Conservation (phyloP, 1,284 basidiomycete genomes). For the Cerrena zonata region DNA sequence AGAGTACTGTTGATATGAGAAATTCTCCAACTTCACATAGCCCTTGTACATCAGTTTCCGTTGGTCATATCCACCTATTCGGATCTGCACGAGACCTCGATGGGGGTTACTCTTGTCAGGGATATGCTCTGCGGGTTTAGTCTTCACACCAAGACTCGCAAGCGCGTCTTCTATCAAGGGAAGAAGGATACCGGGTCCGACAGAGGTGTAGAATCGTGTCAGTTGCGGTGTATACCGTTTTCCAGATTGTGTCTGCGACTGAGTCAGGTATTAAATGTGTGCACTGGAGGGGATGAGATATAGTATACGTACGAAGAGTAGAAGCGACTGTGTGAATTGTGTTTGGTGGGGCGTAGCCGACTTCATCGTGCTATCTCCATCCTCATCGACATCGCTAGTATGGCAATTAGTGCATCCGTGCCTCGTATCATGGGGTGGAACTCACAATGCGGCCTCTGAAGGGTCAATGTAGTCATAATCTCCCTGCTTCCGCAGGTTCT, state of each 20-base stretch:
- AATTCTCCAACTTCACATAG: constrained; percentile 62
- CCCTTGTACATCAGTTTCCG: constrained; percentile 62
- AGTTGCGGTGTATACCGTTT: constrained; percentile 61
- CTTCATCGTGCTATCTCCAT: constrained; percentile 55
- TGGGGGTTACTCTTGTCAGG: constrained; percentile 5
- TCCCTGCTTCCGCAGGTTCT: constrained; percentile 58
- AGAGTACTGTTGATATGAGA: constrained; percentile 36
- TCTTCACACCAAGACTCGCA: constrained; percentile 42
- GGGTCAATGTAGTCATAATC: constrained; percentile 67
- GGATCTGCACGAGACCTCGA: constrained; percentile 33
- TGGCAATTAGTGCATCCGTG: no score
- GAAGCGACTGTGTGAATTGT: constrained; percentile 57
- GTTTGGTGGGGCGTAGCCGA: constrained; percentile 34
- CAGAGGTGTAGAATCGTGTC: constrained; percentile 69
- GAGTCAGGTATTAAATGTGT: constrained; percentile 1
- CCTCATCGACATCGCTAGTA: constrained; percentile 37
- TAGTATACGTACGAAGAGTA: constrained; percentile 47
- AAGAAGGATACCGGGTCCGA: constrained; percentile 48
- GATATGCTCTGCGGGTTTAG: constrained; percentile 34
- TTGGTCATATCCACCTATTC: constrained; percentile 59
- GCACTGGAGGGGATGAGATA: constrained; percentile 1
- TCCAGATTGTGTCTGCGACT: constrained; percentile 75
- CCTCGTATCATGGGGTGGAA: neutral
- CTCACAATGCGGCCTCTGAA: neutral
- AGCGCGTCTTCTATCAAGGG: constrained; percentile 49